These are phyloP conservation scores for Starmerella khaoyaiensis DNA, from an alignment of 805 yeast genomes.

Conservation along the genomic window DNA sequence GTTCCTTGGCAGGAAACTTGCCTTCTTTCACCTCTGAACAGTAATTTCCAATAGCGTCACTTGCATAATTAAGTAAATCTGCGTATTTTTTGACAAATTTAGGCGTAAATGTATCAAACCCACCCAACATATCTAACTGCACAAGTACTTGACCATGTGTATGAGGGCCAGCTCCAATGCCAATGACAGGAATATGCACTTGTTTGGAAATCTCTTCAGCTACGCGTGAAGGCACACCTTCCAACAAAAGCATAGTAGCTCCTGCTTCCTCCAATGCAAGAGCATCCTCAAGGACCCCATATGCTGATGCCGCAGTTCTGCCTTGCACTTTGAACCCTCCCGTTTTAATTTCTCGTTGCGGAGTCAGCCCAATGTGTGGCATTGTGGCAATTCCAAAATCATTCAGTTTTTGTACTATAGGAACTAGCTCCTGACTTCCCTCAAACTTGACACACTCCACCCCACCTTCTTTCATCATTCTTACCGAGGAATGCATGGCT, in stretches of 20 bases:
- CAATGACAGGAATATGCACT: conserved; percentile 68
- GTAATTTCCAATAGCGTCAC: conserved; percentile 42
- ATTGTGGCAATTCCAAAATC: conserved; percentile 72
- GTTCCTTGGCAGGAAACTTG: conserved; percentile 49
- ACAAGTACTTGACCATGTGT: conserved; percentile 88
- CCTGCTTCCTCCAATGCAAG: conserved; percentile 60
- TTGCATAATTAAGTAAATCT: conserved; percentile 37
- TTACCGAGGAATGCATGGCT: conserved; percentile 48
- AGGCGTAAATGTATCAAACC: conserved; percentile 39
- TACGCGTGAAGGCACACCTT: conserved; percentile 70
- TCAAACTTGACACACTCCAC: conserved; percentile 76
- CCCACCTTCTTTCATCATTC: conserved; percentile 39
- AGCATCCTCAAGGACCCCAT: conserved; percentile 52
- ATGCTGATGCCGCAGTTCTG: conserved; percentile 39
- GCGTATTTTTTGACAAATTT: conserved; percentile 68
- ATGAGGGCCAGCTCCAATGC: conserved; percentile 84
- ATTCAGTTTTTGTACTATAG: conserved; percentile 43
- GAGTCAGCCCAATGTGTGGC: conserved; percentile 88
- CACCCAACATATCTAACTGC: conserved; percentile 68
- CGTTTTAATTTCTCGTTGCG: conserved; percentile 63
- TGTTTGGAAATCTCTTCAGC: conserved; percentile 50
- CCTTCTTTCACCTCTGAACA: conserved; percentile 42
- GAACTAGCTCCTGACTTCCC: conserved; percentile 52
- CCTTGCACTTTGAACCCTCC: conserved; percentile 92
- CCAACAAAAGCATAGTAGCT: conserved; percentile 59